Base-by-base conservation (phyloP, 108 stramenopile species). In the Chaetoceros tenuissimus region DNA sequence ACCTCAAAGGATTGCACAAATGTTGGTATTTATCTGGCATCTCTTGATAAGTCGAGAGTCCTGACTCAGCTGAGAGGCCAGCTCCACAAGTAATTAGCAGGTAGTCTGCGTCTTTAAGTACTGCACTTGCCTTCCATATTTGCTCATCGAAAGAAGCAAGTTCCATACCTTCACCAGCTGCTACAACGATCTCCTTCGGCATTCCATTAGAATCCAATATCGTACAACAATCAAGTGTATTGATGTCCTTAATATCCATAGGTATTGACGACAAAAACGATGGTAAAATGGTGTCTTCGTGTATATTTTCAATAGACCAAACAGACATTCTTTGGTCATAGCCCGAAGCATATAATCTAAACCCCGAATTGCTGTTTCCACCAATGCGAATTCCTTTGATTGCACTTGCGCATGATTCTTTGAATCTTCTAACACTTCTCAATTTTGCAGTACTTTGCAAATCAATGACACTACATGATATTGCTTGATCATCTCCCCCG, bases 401-500 rank as follows among this genome's bases (percentile, higher is more conserved):
- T 13, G 87, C 81, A 44, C 84, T 81, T 57, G 73, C 62, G 48
- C 82, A 72, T n/a, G 74, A 74, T 59, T 67, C 56, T 31, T 57
- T 71, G 7, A 63, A 28, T 17, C 45, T 28, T 10, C 31, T 28
- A 24, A 44, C 20, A 31, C 19, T 13, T 31, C 19, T 19, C 40
- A 48, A 10, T 28, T 10, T 23, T 54, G 27, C 3, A 21, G 29
- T 3, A 67, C 28, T 29, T 26, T 17, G 46, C 55, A 48, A 64
- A 31, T 8, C 49, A 34, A 48, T 56, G 77, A 23, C 48, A 40
- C 34, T 40, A 13, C 34, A 47, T 19, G 65, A 51, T 2, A 81
- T 51, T 26, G 84, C 51, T 73, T 89, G 83, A 50, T 89, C 87
- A 50, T 89, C 87, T n/a, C 87, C 84, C 8, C 78, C 84, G 3